Conservation (phyloP, 1,284 basidiomycete genomes). For the Puccinia novopanici region DNA sequence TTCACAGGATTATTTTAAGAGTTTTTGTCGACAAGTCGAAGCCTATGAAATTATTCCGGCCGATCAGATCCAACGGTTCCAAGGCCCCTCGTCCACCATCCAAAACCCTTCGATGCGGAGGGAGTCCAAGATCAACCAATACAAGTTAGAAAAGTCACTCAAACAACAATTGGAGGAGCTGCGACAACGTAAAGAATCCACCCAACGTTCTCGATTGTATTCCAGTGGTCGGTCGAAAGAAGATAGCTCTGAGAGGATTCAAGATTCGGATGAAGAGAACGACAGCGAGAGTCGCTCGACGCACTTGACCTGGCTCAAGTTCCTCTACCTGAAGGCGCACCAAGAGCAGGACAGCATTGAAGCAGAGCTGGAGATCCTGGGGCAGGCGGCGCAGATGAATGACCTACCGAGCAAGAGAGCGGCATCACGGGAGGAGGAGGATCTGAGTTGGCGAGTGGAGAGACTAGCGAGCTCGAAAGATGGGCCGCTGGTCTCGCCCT, state of each 20-base stretch:
- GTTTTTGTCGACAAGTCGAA: conserved; percentile 67
- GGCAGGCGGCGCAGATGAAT: conserved; percentile 55
- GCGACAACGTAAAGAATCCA: conserved; percentile 1
- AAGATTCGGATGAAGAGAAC: conserved; percentile 65
- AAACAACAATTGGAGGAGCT: conserved; percentile 66
- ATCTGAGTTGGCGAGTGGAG: conserved; percentile 78
- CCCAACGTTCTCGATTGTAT: neutral
- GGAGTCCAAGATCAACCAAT: conserved; percentile 85
- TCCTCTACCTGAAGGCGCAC: conserved; percentile 72
- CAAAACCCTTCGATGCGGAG: conserved; percentile 71
- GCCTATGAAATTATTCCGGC: conserved; percentile 68
- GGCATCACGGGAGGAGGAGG: conserved; percentile 57
- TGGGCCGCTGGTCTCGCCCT: conserved; percentile 50
- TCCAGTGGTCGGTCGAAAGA: neutral
- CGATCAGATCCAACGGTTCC: conserved; percentile 62
- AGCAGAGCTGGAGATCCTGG: conserved; percentile 74
- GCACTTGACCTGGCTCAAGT: conserved; percentile 70
- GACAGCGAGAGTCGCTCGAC: conserved; percentile 70
- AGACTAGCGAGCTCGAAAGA: conserved; percentile 53
- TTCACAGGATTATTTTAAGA: conserved; percentile 66
- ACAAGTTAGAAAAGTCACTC: conserved; percentile 77
- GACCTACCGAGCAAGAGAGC: conserved; percentile 53
- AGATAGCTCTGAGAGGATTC: conserved; percentile 52
- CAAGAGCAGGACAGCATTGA: conserved; percentile 70
- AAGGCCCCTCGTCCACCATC: conserved; percentile 64